Percentiles rank a stretch among this genome's conserved stretches.
Evolutionary conservation across 2,329 filamentous ascomycete genomes (phyloP).

Genomic region (Pezicula neosporulosa): DNA sequence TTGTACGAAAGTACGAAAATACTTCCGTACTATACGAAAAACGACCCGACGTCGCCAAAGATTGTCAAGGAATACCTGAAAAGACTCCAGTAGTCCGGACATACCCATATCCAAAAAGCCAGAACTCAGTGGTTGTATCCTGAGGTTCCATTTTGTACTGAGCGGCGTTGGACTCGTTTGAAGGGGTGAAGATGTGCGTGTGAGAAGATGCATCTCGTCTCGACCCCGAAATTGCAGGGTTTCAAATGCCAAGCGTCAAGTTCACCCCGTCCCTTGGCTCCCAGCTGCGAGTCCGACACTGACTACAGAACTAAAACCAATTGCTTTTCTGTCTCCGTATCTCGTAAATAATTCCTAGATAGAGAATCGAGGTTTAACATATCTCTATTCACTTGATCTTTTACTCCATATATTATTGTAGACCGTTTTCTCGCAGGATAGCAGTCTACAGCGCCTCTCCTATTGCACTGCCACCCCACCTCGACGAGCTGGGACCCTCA

Average conservation of each 20-base stretch:
- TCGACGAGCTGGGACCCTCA: background rate
- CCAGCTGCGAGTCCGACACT: no score
- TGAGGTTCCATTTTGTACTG: background rate
- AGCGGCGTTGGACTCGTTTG: background rate
- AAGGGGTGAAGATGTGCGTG: background rate
- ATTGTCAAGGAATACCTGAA: background rate
- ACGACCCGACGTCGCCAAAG: background rate
- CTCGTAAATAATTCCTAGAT: no score
- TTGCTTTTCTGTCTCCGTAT: no score
- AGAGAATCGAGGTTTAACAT: no score
- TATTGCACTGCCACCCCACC: background rate
- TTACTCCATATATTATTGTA: no score
- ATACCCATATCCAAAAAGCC: conserved; percentile 97
- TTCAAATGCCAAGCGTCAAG: no score
- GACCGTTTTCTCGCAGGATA: background rate
- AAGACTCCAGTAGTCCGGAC: conserved; percentile 24
- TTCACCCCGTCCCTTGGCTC: no score
- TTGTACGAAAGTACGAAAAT: background rate
- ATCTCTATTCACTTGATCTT: no score
- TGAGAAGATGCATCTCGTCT: background rate
- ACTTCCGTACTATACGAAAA: background rate
- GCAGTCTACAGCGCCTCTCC: background rate
- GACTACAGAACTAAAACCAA: no score
- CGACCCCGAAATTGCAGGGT: no score
- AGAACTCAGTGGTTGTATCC: conserved; percentile 60